Evolutionary conservation across 306 rosid genomes (phyloP), one percentile per base, ranked within the genome.

Genomic region (Ammopiptanthus mongolicus): DNA sequence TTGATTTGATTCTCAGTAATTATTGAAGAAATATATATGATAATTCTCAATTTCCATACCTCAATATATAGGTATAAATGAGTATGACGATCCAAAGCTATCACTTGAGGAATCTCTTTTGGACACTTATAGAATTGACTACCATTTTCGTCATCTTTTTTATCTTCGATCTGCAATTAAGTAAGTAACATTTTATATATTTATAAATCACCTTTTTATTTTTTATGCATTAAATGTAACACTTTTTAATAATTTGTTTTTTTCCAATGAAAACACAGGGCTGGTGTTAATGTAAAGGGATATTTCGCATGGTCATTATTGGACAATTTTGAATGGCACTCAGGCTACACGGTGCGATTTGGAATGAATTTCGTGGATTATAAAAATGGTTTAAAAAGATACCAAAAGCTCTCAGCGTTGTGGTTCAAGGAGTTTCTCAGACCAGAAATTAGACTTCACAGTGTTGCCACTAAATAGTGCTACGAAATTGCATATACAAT

Each of bases 301-400:
- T 90, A 83, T 46, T 79, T 79, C 80, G 90, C 86, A 52, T 88
- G 96, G 96, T 85, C 93, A 0, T 67, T 90, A 8, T 3, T 90
- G n/a, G 96, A 90, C 56, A 83, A 88, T 15, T 88, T 84, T 47
- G 93, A 90, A 76, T 90, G 93, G 93, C 3, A 2, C 1, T 58
- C 3, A 0, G 96, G 91, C 0, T 88, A 77, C 21, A 79, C 85
- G 0, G 77, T 80, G 9, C 70, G 90, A 0, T 88, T 88, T 39
- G 93, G 93, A 12, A 60, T 88, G 51, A 77, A 77, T 61, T 88
- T 62, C 18, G 84, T 88, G 19, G 88, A 90, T 66, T 88, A 71
- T 44, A 75, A 76, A 6, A 44, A 83, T 74, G 78, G 63, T 19
- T 42, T 58, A 2, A 83, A 69, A 22, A 75, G 93, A 74, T 41